Evolutionary conservation across 1,139 yeast genomes (phyloP), one percentile per base, ranked within the genome.

Genomic region (Sugiyamaella pinicola): DNA sequence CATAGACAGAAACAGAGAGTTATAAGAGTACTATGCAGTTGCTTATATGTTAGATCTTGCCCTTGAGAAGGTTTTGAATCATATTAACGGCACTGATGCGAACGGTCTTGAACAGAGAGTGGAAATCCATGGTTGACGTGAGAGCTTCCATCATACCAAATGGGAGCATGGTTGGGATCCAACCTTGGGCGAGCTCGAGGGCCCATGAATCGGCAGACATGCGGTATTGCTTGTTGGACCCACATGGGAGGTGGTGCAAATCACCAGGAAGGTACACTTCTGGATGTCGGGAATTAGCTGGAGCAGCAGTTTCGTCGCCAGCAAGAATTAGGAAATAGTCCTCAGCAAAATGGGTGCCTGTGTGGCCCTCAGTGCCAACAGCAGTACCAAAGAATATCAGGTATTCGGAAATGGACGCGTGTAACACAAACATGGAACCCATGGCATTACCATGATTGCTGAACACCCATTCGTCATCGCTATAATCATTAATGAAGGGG

Each of bases 381-480:
- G 96, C 86, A 39, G 93, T 78, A 53, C 97, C 96, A 61, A 90
- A 89, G 67, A 89, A 78, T 65, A 91, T 91, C 69, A 93, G 75
- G 69, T 93, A 95, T 72, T 93, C 99, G 7, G 95, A 77, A 64
- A 95, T 77, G n/a, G 98, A 91, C 12, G 98, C 97, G 70, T 95
- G 99, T 61, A 93, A 76, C 58, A 95, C 88, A 64, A 88, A 80
- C 98, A 93, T 91, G 55, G 90, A 83, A 24, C 99, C 99, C 99
- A 93, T 93, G 53, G 99, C 98, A 61, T 96, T 96, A 52, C 99
- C 99, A 7, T 99, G 99, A 65, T 89, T 90, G 79, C 91, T 93
- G 80, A 84, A 91, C 51, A 93, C 84, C 98, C 98, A 93, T 63
- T 90, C 93, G 48, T 87, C 85, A 54, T 78, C 77, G 66, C 83